These are phyloP conservation scores for Coemansia nantahalensis DNA, from an alignment of 192 early-diverging fungal species.

Conservation along the genomic window DNA sequence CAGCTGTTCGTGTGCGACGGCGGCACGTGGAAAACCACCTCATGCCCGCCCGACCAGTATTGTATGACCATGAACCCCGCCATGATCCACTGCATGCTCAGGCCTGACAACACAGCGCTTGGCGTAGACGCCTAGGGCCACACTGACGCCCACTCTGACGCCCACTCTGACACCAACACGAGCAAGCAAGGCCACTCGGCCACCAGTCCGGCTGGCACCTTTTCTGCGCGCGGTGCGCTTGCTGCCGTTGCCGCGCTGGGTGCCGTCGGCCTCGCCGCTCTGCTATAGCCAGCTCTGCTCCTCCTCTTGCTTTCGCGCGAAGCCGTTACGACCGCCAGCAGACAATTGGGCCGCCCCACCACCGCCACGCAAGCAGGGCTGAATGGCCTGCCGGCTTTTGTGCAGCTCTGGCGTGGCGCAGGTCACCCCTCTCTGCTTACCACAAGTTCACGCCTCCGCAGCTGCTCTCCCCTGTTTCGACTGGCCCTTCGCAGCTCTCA, in stretches of 20 bases:
- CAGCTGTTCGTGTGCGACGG: slow-evolving; percentile 20
- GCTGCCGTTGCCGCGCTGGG: slow-evolving; percentile 24
- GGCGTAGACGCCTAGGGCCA: no score
- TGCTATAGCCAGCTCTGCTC: slow-evolving; percentile 33
- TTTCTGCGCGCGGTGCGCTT: slow-evolving; percentile 5
- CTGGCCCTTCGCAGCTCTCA: no score
- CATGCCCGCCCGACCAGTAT: slow-evolving; percentile 20
- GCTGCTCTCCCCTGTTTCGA: no score
- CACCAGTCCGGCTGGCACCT: slow-evolving; percentile 2
- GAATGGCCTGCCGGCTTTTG: no score
- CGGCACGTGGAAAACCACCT: slow-evolving; percentile 18
- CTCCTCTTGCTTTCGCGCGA: no score
- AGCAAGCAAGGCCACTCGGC: slow-evolving; percentile 1
- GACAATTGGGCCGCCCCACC: no score
- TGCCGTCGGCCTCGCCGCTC: slow-evolving; percentile 16
- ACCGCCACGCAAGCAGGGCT: no score
- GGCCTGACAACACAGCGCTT: slow-evolving; percentile 9
- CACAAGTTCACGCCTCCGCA: no score
- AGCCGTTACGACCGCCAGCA: no score
- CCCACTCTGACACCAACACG: slow-evolving; percentile 4
- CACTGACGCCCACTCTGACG: no score
- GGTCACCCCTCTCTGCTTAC: no score
- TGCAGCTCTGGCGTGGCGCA: no score
- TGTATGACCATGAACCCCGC: slow-evolving; percentile 48
- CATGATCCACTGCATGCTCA: slow-evolving; percentile 54